These are phyloP conservation scores for Exophiala spinifera DNA, from an alignment of 2,329 filamentous ascomycete species.

Conservation along the genomic window DNA sequence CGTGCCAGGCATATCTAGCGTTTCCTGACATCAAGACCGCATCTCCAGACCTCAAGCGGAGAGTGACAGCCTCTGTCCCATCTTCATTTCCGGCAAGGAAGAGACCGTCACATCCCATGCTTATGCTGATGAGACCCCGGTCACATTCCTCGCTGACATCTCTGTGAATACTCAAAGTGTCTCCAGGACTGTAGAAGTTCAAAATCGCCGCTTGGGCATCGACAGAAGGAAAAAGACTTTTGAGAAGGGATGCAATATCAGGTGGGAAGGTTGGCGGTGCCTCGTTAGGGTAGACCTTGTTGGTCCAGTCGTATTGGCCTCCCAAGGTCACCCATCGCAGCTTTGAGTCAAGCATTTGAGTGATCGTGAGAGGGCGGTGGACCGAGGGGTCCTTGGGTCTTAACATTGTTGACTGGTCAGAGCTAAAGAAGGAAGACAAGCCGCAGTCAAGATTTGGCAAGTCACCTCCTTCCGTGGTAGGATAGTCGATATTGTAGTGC, in stretches of 20 bases:
- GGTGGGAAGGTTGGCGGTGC: constrained; percentile 67
- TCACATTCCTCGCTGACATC: constrained; percentile 86
- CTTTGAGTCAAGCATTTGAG: constrained; percentile 71
- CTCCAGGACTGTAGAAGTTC: constrained; percentile 86
- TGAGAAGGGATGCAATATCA: constrained; percentile 68
- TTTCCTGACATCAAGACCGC: constrained; percentile 82
- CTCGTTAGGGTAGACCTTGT: constrained; percentile 72
- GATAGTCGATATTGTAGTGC: constrained; percentile 71
- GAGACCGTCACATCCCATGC: constrained; percentile 82
- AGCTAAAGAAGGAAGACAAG: constrained; percentile 53
- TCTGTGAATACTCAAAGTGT: constrained; percentile 87
- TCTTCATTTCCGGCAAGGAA: constrained; percentile 76
- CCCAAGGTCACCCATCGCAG: constrained; percentile 93
- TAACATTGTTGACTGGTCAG: constrained; percentile 39
- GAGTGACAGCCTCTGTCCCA: constrained; percentile 38
- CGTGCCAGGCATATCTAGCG: constrained; percentile 90
- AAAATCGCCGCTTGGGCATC: constrained; percentile 85
- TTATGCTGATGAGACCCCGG: constrained; percentile 76
- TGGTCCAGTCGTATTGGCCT: constrained; percentile 95
- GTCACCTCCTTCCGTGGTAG: constrained; percentile 27
- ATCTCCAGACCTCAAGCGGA: constrained; percentile 79
- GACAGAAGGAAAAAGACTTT: constrained; percentile 70
- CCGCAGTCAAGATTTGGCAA: background rate
- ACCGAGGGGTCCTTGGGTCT: constrained; percentile 65
- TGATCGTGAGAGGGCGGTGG: constrained; percentile 70